Evolutionary conservation across 768 basidiomycete genomes (phyloP), one percentile per base, ranked within the genome.

Genomic region (Tylopilus felleus): DNA sequence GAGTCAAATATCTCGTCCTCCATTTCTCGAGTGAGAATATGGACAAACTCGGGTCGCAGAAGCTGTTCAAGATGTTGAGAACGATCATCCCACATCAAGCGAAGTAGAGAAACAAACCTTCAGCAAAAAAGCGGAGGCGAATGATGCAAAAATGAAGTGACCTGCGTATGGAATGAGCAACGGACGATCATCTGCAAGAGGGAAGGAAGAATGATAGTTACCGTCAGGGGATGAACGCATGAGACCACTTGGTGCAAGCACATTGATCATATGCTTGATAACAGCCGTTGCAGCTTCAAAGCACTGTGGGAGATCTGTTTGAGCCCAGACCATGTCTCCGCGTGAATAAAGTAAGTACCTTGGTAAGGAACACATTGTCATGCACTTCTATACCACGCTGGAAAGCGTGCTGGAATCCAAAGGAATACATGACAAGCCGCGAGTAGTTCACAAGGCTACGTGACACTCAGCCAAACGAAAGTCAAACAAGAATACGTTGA

Each of bases 391-490:
- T 78, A 1, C 88, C 86, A 8, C 85, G 80, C 59, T 85, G 80
- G 68, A 82, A 90, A 2, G 88, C 88, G 60, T 90, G 85, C 59
- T 92, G 89, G 72, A 91, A 91, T 5, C 87, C 89, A 61, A 92
- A 91, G 0, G 90, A 91, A 63, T 81, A 90, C 87, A 91, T 89
- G 46, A 92, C 90, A 12, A 92, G 80, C 16, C 90, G 78, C 33
- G 87, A 87, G 62, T 91, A 92, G 27, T 75, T 81, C 53, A 86
- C 84, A 40, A 88, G 76, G 77, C 88, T 91, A 51, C 1, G 44
- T 31, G 38, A 25, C 22, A 1, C 33, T 59, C 50, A 59, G 63
- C 47, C 48, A 39, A 45, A 57, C 33, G 21, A 48, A 38, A 22
- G 50, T 29, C 3, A 27, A 17, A 5, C 45, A 25, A n/a, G n/a